phyloP scores from a whole-genome alignment of 139 green algal species.

The Chlorokybus atmophyticus region DNA sequence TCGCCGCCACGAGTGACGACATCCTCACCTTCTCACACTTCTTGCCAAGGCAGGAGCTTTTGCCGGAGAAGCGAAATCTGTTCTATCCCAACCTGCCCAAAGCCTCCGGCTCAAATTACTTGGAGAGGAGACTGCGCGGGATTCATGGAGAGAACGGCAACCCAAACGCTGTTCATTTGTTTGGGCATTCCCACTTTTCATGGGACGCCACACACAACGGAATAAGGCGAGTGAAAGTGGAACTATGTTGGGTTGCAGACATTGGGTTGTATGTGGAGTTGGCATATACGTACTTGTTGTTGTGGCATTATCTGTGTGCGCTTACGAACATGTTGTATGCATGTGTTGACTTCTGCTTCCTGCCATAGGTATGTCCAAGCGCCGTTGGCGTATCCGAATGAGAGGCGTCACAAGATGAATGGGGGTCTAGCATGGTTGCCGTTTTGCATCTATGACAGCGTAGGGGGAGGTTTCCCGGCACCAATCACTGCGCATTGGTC shows the following conservation, averaged over 20 bases:
- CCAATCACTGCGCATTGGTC: constrained; percentile 13
- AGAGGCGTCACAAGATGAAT: constrained; percentile 34
- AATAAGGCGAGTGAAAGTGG: constrained; percentile 3
- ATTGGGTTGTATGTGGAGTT: not conserved
- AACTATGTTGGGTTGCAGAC: not conserved
- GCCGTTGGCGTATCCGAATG: constrained; percentile 46
- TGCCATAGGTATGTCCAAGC: constrained; percentile 52
- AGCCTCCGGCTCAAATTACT: constrained; percentile 41
- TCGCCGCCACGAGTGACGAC: not conserved
- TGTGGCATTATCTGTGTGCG: not conserved
- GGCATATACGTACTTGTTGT: not conserved
- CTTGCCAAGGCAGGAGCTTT: constrained; percentile 40
- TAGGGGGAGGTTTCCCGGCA: not conserved
- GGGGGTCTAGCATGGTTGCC: constrained; percentile 13
- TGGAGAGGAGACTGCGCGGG: constrained; percentile 35
- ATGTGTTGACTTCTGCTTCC: not conserved
- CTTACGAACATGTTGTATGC: not conserved
- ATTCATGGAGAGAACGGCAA: constrained; percentile 16
- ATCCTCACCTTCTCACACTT: constrained; percentile 34
- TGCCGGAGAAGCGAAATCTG: constrained; percentile 71
- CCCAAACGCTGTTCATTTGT: constrained; percentile 38
- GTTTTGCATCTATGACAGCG: constrained; percentile 13
- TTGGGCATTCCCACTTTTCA: constrained; percentile 70
- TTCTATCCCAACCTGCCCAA: constrained; percentile 60
- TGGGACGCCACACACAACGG: constrained; percentile 47